phyloP scores from a whole-genome alignment of 495 filamentous ascomycete species.

The Darksidea phi region DNA sequence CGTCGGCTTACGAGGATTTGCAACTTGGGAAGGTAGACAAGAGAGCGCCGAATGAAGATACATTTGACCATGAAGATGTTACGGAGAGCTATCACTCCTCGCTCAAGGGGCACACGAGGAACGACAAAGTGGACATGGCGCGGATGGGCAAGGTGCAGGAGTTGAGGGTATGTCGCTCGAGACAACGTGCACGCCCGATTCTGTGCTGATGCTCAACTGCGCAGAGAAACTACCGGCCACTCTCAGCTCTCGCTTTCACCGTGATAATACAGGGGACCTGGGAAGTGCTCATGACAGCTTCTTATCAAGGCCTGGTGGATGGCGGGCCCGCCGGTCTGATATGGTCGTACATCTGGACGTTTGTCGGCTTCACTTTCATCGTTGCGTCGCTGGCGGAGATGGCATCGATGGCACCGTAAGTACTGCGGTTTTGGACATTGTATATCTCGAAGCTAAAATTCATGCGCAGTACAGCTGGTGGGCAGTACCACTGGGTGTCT shows the following conservation, averaged over 20 bases:
- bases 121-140: constrained; percentile 27
- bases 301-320: constrained; percentile 36
- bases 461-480: constrained; percentile 29
- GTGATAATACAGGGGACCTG: constrained; percentile 34
- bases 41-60: not conserved
- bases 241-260: constrained; percentile 35
- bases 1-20: not conserved
- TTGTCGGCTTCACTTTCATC: constrained; percentile 18
- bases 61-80: constrained; percentile 23
- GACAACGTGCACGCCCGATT: not conserved
- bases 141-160: constrained; percentile 35
- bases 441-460: not conserved
- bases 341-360: constrained; percentile 30
- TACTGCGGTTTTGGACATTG: not conserved
- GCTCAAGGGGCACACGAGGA: constrained; percentile 20
- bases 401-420: constrained; percentile 38
- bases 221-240: constrained; percentile 31
- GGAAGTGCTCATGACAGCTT: constrained; percentile 32
- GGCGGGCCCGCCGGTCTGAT: constrained; percentile 40
- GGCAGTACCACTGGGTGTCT: constrained; percentile 44
- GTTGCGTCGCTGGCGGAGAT: constrained; percentile 33
- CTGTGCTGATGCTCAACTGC: not conserved
- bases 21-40: not conserved
- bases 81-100: constrained; percentile 19
- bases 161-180: constrained; percentile 16